These are phyloP conservation scores for Volvox africanus DNA, from an alignment of 139 green algal species.

Conservation along the genomic window DNA sequence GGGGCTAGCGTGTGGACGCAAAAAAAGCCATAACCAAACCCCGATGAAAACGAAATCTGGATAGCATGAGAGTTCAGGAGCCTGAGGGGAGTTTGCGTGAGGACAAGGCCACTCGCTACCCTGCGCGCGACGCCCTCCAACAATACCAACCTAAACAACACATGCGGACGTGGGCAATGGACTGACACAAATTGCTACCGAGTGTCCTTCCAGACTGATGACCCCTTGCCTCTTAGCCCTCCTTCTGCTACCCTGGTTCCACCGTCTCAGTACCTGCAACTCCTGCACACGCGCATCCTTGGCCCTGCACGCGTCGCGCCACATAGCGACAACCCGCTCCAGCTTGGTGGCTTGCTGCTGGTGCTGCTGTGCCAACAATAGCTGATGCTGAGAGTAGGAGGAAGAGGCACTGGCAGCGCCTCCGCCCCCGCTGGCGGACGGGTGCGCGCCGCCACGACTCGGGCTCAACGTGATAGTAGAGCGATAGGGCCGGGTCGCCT, in stretches of 20 bases:
- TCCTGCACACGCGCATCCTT: slow-evolving; percentile 37
- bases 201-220: no score
- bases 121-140: no score
- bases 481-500: slow-evolving; percentile 35
- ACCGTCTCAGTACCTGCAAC: slow-evolving; percentile 6
- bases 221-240: neutral
- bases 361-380: slow-evolving; percentile 1
- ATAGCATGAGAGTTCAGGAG: no score
- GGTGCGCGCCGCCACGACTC: neutral
- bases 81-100: no score
- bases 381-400: neutral
- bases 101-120: no score
- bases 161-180: no score
- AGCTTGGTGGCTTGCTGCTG: slow-evolving; percentile 30
- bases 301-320: slow-evolving; percentile 42
- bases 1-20: no score
- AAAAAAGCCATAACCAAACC: no score
- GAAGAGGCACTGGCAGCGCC: neutral
- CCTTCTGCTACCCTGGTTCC: neutral
- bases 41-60: no score
- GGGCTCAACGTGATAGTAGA: slow-evolving; percentile 12
- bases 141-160: no score
- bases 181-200: no score
- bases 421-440: neutral
- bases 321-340: slow-evolving; percentile 41